Conservation (phyloP, 345 rosid species). For the Boechera divaricarpa region DNA sequence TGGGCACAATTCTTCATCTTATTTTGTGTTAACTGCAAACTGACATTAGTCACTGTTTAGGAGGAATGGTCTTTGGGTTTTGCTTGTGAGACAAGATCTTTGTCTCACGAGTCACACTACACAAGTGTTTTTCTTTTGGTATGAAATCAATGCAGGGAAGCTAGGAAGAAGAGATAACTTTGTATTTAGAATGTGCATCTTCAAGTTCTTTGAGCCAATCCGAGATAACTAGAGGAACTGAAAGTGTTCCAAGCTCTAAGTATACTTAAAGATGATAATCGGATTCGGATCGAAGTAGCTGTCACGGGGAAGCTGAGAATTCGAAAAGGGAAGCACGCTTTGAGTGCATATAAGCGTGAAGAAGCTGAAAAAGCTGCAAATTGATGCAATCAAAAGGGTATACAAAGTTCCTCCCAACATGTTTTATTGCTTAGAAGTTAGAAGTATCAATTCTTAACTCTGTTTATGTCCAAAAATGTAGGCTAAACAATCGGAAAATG, state of each 20-base stretch:
- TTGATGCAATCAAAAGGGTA: conserved; percentile 75
- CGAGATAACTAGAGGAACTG: background rate
- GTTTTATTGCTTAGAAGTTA: background rate
- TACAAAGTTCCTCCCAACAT: background rate
- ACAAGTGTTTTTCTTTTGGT: background rate
- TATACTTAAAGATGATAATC: conserved; percentile 36
- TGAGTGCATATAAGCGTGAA: conserved; percentile 58
- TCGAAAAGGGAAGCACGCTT: conserved; percentile 55
- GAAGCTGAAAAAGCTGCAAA: conserved; percentile 66
- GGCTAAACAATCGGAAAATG: conserved; percentile 60
- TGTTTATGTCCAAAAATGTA: conserved; percentile 22
- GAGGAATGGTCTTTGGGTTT: background rate
- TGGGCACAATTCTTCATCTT: background rate
- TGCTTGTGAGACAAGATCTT: conserved; percentile 27
- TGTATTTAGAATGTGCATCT: conserved; percentile 2
- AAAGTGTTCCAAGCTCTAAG: conserved; percentile 19
- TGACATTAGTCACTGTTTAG: conserved; percentile 1
- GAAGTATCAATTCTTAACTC: conserved; percentile 7
- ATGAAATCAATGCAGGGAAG: conserved; percentile 36
- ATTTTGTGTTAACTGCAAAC: background rate
- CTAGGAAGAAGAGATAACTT: conserved; percentile 15
- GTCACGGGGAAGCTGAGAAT: conserved; percentile 59
- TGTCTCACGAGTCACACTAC: conserved; percentile 6
- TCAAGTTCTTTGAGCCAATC: conserved; percentile 25
- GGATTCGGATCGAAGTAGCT: conserved; percentile 57